Base-by-base conservation (phyloP, 805 yeast genomes). In the Cyberlindnera xishuangbannaensis region DNA sequence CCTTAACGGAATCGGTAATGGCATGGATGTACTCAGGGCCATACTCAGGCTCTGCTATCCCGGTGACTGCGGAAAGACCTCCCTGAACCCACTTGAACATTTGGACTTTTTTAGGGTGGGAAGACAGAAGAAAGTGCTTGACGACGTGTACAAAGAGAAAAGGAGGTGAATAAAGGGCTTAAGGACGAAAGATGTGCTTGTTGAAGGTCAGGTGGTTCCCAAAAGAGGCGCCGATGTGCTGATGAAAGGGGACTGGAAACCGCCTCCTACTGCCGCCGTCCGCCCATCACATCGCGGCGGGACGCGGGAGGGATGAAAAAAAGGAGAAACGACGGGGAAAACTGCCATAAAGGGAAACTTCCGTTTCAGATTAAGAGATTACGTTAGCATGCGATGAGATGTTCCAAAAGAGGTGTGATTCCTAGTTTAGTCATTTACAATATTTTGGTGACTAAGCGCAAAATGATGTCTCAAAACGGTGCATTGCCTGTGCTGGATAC, bases 21-120 rank as follows among this genome's bases (percentile, higher is more conserved):
- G 97, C 74, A 51, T 82, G 90, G 46, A 92, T 84, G 25, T 95
- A 94, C 31, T 82, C 95, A 25, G 81, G 72, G 33, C 98, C 98
- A 52, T 92, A 92, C 55, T 83, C 95, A 17, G 98, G 98, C 59
- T 92, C 98, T 2, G 95, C 96, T 10, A 95, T 76, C 35, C 98
- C 98, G 6, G 97, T 90, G 28, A 87, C 92, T 6, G 94, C 92
- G n/a, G 97, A 84, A 34, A 83, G 68, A 46, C 87, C 73, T 42
- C 86, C 80, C 65, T 82, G 88, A 39, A 82, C 82, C 87, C 87
- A 82, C 73, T 77, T 80, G 33, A 81, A 63, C 88, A 81, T 80
- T 28, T 40, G 29, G 21, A 8, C 8, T 24, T 24, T 7, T 24
- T 11, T 8, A 19, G n/a, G n/a, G n/a, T n/a, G n/a, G n/a, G n/a